A percentile compares a stretch with the other conserved stretches of the same genome.
Conservation (phyloP, 805 yeast species). For the Torulaspora delbrueckii region DNA sequence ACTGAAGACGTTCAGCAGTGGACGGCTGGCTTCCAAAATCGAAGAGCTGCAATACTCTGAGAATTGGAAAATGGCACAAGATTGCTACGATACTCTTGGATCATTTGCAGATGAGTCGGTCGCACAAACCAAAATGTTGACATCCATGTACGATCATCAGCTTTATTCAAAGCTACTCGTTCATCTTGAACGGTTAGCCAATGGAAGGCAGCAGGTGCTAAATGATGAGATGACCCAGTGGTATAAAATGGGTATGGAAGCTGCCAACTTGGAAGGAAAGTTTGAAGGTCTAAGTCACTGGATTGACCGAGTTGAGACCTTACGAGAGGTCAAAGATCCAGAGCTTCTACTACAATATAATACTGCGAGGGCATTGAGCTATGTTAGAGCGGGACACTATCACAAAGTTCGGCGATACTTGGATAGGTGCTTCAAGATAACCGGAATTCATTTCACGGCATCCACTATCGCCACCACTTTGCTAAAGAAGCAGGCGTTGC, state of each 20-base stretch:
- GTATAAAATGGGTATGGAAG: conserved; percentile 65
- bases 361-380: conserved; percentile 57
- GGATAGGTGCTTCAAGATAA: conserved; percentile 47
- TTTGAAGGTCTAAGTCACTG: conserved; percentile 49
- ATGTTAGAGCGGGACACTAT: conserved; percentile 37
- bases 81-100: conserved; percentile 69
- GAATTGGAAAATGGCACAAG: conserved; percentile 82
- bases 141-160: conserved; percentile 72
- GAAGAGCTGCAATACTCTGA: conserved; percentile 78
- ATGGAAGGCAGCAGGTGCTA: conserved; percentile 31
- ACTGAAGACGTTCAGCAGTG: conserved; percentile 63
- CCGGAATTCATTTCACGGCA: conserved; percentile 57
- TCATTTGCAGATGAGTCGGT: conserved; percentile 35
- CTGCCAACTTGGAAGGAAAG: conserved; percentile 65
- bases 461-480: conserved; percentile 47
- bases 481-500: conserved; percentile 43
- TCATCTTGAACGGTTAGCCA: conserved; percentile 42
- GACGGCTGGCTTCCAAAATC: conserved; percentile 68
- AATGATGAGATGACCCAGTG: conserved; percentile 42
- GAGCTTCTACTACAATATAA: conserved; percentile 54
- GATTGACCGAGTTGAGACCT: conserved; percentile 49
- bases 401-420: conserved; percentile 39
- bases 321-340: conserved; percentile 44
- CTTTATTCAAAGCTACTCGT: conserved; percentile 61
- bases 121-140: conserved; percentile 52